Evolutionary conservation across 1,284 basidiomycete genomes (phyloP).

Genomic region (Sporisorium sorghi): DNA sequence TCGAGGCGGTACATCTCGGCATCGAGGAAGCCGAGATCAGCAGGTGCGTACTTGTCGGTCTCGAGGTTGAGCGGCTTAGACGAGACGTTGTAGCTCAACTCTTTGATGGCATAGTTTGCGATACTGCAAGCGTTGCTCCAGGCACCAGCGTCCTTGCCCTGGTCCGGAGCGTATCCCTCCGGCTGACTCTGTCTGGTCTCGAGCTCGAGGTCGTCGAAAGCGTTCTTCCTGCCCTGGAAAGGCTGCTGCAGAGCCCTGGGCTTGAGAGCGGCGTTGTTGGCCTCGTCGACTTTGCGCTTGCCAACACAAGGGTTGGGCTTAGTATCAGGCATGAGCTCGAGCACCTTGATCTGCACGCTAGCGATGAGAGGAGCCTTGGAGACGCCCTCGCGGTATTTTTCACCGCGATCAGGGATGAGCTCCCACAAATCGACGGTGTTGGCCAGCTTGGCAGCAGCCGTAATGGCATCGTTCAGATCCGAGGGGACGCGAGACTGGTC

Average conservation of each 20-base stretch:
- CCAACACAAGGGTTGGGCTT: slow-evolving; percentile 26
- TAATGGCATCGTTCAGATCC: slow-evolving; percentile 75
- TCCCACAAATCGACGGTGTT: slow-evolving; percentile 72
- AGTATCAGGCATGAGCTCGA: slow-evolving; percentile 34
- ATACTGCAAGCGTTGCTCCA: slow-evolving; percentile 39
- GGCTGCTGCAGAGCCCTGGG: slow-evolving; percentile 14
- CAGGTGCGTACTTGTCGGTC: slow-evolving; percentile 21
- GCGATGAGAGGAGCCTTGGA: slow-evolving; percentile 53
- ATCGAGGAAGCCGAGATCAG: slow-evolving; percentile 37
- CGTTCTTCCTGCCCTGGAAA: slow-evolving; percentile 12
- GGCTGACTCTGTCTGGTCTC: slow-evolving; percentile 1
- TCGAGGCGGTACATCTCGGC: slow-evolving; percentile 77
- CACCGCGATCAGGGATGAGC: slow-evolving; percentile 74
- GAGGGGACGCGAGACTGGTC: slow-evolving; percentile 32
- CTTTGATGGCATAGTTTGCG: slow-evolving; percentile 15
- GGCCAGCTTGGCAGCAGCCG: slow-evolving; percentile 33
- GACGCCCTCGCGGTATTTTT: slow-evolving; percentile 70
- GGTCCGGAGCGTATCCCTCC: not conserved
- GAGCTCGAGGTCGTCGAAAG: slow-evolving; percentile 1
- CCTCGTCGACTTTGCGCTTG: not conserved
- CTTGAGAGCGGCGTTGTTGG: not conserved
- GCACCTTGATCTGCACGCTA: slow-evolving; percentile 40
- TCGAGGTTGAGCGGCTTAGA: slow-evolving; percentile 21
- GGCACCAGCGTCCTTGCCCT: not conserved
- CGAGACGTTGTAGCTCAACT: slow-evolving; percentile 22